Conservation (phyloP, 208 protist genomes). For the Balamuthia mandrillaris region DNA sequence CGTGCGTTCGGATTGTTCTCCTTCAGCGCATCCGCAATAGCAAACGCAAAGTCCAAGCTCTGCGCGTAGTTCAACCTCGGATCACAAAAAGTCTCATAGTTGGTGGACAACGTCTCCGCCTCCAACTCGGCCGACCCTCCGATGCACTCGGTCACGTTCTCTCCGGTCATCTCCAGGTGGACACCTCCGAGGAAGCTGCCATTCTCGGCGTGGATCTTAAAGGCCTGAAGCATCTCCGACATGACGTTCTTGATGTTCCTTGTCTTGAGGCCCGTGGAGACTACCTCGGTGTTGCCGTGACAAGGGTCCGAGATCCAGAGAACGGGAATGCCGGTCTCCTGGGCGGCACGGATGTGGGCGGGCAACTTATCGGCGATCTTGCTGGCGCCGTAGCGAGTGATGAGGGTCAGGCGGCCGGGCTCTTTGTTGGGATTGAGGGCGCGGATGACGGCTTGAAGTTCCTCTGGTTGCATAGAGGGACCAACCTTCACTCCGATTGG, state of each 20-base stretch:
- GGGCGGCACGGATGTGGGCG: conserved; percentile 48
- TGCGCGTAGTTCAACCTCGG: conserved; percentile 61
- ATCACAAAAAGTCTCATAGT: conserved; percentile 50
- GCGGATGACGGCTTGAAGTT: conserved; percentile 58
- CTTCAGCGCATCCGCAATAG: conserved; percentile 48
- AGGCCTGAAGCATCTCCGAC: conserved; percentile 46
- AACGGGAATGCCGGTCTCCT: conserved; percentile 34
- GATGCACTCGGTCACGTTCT: conserved; percentile 65
- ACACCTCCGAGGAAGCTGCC: conserved; percentile 49
- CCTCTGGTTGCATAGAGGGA: conserved; percentile 53
- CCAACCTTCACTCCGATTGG: conserved; percentile 71
- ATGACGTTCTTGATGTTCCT: conserved; percentile 55
- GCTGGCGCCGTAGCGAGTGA: conserved; percentile 52
- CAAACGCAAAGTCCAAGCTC: conserved; percentile 64
- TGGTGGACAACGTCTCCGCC: conserved; percentile 34
- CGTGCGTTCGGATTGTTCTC: background rate
- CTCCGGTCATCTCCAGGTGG: conserved; percentile 65
- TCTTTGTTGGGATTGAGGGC: conserved; percentile 59
- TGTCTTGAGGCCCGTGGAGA: conserved; percentile 47
- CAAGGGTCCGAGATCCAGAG: conserved; percentile 63
- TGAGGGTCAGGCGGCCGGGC: conserved; percentile 51
- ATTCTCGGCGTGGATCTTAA: conserved; percentile 49
- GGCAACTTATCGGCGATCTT: conserved; percentile 51
- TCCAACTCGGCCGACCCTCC: conserved; percentile 46
- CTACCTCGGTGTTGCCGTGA: conserved; percentile 62